Base-by-base conservation (phyloP, 306 rosid species). In the Bauhinia variegata region DNA sequence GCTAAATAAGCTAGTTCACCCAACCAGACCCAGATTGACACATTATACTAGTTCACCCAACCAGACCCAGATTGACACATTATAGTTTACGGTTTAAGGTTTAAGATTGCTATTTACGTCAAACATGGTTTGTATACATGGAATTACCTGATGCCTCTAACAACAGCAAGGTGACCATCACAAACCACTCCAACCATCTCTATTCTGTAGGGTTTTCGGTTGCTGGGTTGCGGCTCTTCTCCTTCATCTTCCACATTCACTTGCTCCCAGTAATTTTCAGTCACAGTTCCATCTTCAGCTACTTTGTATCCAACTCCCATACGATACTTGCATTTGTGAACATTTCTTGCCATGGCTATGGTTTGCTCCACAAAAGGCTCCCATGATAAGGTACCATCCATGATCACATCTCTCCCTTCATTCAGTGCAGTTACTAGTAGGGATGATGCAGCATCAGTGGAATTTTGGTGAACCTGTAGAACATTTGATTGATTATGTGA, bases 381-480 rank as follows among this genome's bases (percentile, higher is more conserved):
- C 99, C 99, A 93, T 7, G 99, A 88, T 28, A 88, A 80, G 17
- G 99, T 93, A 49, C 96, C 88, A 59, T 93, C 99, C 90, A 93
- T 77, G 54, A 86, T 90, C 82, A 93, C 97, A 60, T 93, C 99
- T 18, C 95, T 63, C 50, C 99, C 99, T 37, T 88, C 88, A 16
- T 90, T 93, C 17, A 93, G 78, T 1, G 99, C 99, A 3, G 91
- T 80, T 68, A 93, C 99, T 51, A 93, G 82, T 10, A 93, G 70
- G 0, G 97, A 93, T 16, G 96, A 90, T 53, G 99, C 99, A 1
- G 99, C 97, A 78, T 93, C 89, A 0, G 79, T 83, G 0, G 97
- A 93, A 15, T 88, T 71, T 79, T 90, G 87, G 69, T 93, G 97
- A 64, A 89, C 97, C 98, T 89, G 56, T 18, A 73, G 33, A 53